These are phyloP conservation scores for Irpex rosettiformis DNA, from an alignment of 1,284 basidiomycete species.

Conservation along the genomic window DNA sequence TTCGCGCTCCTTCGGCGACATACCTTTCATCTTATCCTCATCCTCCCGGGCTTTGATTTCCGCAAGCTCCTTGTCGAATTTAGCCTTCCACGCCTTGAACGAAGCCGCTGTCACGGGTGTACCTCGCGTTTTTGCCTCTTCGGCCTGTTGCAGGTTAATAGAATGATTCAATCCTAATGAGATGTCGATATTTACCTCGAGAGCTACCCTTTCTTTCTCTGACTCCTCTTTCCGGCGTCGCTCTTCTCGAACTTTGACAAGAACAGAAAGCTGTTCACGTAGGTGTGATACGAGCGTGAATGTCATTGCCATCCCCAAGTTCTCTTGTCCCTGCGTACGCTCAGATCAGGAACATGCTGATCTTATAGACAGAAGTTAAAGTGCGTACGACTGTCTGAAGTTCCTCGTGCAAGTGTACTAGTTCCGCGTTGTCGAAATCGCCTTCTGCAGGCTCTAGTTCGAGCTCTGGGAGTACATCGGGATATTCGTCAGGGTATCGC, in stretches of 20 bases:
- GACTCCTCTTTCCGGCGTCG: constrained; percentile 58
- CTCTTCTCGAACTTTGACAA: constrained; percentile 62
- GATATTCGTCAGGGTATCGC: constrained; percentile 67
- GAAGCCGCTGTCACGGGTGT: constrained; percentile 84
- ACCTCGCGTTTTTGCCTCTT: constrained; percentile 85
- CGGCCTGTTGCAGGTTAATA: constrained; percentile 51
- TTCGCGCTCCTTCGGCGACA: constrained; percentile 86
- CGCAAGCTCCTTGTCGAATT: constrained; percentile 71
- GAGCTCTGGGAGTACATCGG: constrained; percentile 76
- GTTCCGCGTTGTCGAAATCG: constrained; percentile 60
- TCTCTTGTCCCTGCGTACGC: constrained; percentile 76
- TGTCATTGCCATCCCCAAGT: constrained; percentile 96
- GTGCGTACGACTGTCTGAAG: constrained; percentile 60
- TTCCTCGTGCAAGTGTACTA: constrained; percentile 53
- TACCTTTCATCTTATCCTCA: constrained; percentile 75
- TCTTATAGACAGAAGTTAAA: constrained; percentile 15
- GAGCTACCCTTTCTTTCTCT: constrained; percentile 66
- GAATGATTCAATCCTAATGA: background rate
- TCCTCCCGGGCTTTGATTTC: constrained; percentile 66
- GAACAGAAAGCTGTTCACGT: constrained; percentile 69
- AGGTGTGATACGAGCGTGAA: constrained; percentile 91
- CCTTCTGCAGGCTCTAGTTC: constrained; percentile 67
- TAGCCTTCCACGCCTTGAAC: constrained; percentile 80
- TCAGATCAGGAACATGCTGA: constrained; percentile 8
- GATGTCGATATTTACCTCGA: constrained; percentile 56